Conservation (phyloP, 2,329 filamentous ascomycete genomes). For the Epichloe scottii region DNA sequence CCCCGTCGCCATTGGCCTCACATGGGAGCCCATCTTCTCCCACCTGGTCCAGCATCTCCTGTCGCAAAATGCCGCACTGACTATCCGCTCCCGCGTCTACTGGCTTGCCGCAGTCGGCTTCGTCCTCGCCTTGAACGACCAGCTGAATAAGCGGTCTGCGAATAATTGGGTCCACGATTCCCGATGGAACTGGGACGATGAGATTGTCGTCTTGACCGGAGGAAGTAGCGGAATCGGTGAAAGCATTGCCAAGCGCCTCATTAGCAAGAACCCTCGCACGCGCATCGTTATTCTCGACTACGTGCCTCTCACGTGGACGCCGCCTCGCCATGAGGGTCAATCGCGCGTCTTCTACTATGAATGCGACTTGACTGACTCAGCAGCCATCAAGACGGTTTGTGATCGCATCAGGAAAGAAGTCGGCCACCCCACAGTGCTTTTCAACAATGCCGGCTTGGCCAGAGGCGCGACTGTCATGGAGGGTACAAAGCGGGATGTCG, state of each 20-base stretch:
- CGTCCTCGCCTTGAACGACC: constrained; percentile 11
- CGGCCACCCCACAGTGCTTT: constrained; percentile 24
- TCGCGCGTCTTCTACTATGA: constrained; percentile 18
- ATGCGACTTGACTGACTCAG: constrained; percentile 23
- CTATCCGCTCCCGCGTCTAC: constrained; percentile 3
- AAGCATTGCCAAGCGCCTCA: constrained; percentile 16
- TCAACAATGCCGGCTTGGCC: constrained; percentile 24
- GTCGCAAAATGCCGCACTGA: background rate
- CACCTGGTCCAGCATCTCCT: background rate
- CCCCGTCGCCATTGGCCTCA: constrained; percentile 8
- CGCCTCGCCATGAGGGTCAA: constrained; percentile 4
- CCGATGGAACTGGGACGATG: constrained; percentile 22
- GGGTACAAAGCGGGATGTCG: constrained; percentile 16
- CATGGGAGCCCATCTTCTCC: constrained; percentile 5
- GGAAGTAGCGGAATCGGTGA: constrained; percentile 28
- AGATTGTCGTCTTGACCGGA: constrained; percentile 27
- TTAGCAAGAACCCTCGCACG: constrained; percentile 13
- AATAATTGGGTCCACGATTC: constrained; percentile 15
- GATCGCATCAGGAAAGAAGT: constrained; percentile 18
- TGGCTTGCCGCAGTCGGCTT: constrained; percentile 6
- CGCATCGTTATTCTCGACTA: constrained; percentile 23
- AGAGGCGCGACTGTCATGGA: constrained; percentile 17
- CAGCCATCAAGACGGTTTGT: constrained; percentile 16
- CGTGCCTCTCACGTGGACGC: constrained; percentile 17
- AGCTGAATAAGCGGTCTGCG: constrained; percentile 11